Evolutionary conservation across 2,329 filamentous ascomycete genomes (phyloP).

Genomic region (Verticillium isaacii): DNA sequence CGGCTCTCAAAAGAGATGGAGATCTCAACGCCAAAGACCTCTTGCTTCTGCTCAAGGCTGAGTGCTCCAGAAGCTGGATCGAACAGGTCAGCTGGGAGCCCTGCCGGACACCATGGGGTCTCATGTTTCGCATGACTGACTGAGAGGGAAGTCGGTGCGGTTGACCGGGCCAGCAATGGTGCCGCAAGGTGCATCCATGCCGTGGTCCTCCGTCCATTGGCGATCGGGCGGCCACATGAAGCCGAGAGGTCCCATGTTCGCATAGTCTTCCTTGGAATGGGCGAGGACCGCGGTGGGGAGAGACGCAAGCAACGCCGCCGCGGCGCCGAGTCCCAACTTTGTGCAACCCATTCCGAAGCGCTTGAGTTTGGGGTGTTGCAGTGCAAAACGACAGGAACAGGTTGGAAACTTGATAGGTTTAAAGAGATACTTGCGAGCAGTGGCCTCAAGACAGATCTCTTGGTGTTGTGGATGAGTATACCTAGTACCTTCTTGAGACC

Average conservation of each 20-base stretch:
- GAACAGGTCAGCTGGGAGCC: neutral
- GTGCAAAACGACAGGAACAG: neutral
- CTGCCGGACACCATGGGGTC: neutral
- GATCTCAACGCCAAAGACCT: neutral
- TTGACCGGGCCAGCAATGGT: neutral
- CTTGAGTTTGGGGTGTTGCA: neutral
- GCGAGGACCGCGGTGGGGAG: neutral
- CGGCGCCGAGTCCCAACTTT: neutral
- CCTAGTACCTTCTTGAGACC: neutral
- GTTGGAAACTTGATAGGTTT: neutral
- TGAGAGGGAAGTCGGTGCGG: neutral
- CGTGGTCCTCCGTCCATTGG: neutral
- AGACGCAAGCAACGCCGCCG: neutral
- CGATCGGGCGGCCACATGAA: constrained; percentile 3
- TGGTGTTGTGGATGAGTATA: too few species aligned
- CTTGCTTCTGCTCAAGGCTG: constrained; percentile 1
- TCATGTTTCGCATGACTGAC: neutral
- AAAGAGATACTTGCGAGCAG: neutral
- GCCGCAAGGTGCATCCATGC: constrained; percentile 1
- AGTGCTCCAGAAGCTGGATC: neutral
- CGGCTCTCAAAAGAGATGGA: constrained; percentile 10
- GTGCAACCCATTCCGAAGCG: neutral
- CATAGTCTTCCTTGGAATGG: neutral
- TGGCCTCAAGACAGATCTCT: too few species aligned
- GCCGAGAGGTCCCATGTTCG: constrained; percentile 6